Evolutionary conservation across 495 filamentous ascomycete genomes (phyloP).

Genomic region (Bacidia gigantensis): DNA sequence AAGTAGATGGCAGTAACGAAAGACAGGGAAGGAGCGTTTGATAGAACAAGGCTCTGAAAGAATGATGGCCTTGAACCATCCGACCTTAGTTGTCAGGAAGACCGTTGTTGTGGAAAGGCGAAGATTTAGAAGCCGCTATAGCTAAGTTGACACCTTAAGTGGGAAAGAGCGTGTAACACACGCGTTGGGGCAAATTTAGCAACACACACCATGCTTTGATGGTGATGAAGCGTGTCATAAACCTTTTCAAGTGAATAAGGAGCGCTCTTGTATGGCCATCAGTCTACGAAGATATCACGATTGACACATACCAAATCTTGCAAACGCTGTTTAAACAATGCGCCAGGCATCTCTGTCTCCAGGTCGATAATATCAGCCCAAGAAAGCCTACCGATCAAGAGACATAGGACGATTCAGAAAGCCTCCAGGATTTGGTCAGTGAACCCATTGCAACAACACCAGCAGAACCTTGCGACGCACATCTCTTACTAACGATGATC

Average conservation of each 20-base stretch:
- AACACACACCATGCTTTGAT: background rate
- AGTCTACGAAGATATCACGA: no score
- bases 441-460: constrained; percentile 42
- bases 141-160: no score
- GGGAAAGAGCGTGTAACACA: constrained; percentile 12
- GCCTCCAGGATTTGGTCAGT: constrained; percentile 40
- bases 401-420: constrained; percentile 31
- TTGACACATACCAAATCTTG: no score
- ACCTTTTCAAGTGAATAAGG: no score
- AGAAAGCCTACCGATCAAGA: no score
- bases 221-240: background rate
- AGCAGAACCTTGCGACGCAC: constrained; percentile 37
- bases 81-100: background rate
- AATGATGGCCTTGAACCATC: background rate
- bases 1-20: constrained; percentile 6
- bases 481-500: constrained; percentile 30
- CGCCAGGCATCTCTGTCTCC: background rate
- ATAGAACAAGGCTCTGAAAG: background rate
- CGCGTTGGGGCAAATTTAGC: background rate
- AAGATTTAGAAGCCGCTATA: background rate
- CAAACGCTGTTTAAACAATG: background rate
- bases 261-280: no score
- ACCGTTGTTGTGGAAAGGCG: background rate
- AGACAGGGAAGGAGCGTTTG: constrained; percentile 12
- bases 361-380: no score